Percentiles rank a stretch among this genome's conserved stretches.
Conservation (phyloP, 495 filamentous ascomycete species). For the Aspergillus avenaceus region DNA sequence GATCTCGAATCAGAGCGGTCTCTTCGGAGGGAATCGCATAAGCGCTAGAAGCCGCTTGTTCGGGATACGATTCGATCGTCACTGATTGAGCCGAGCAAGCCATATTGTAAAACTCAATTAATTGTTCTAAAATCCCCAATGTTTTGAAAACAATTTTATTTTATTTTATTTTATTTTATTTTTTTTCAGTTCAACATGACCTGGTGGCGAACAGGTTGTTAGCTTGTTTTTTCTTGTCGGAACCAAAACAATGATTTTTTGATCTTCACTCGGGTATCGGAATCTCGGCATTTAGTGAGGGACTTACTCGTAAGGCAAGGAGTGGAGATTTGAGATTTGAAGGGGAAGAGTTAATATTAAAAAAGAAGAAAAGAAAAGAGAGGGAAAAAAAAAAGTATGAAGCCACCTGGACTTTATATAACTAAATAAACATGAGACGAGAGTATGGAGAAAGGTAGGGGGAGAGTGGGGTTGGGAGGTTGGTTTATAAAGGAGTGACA, state of each 20-base stretch:
- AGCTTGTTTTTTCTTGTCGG: not conserved
- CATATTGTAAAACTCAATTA: no score
- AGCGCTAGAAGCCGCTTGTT: conserved; percentile 24
- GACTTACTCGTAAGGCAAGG: conserved; percentile 1
- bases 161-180: not conserved
- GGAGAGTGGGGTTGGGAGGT: not conserved
- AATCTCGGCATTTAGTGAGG: not conserved
- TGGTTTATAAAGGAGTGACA: conserved; percentile 2
- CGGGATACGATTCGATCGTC: conserved; percentile 42
- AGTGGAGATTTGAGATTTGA: conserved; percentile 1
- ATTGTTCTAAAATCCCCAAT: no score
- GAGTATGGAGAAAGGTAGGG: not conserved
- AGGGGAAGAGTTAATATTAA: conserved; percentile 9
- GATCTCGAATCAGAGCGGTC: conserved; percentile 36
- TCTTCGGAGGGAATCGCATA: conserved; percentile 32
- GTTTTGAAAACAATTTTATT: no score
- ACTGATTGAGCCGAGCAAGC: conserved; percentile 43
- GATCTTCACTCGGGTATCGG: not conserved
- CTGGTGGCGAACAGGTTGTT: not conserved
- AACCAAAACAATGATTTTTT: not conserved
- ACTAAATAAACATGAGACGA: no score
- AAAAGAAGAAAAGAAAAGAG: conserved; percentile 5
- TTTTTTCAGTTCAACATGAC: not conserved
- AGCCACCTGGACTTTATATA: no score
- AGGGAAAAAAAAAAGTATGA: conserved; percentile 9